phyloP scores from a whole-genome alignment of 192 early-diverging fungal species.

The Haplosporangium gracile region DNA sequence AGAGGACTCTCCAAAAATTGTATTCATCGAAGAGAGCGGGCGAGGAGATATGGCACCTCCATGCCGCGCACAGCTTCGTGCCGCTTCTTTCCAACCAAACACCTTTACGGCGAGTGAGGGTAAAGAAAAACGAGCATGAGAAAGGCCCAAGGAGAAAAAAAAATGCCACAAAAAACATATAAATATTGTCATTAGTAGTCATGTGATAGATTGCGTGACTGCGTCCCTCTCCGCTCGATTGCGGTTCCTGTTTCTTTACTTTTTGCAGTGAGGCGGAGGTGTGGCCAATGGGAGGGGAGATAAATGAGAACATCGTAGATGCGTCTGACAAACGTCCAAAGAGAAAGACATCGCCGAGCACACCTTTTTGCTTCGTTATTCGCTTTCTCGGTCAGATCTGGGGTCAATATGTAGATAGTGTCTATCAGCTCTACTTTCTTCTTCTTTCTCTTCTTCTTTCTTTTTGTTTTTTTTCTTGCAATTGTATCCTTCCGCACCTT shows the following conservation, averaged over 20 bases:
- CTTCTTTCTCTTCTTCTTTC: not conserved
- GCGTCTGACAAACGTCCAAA: not conserved
- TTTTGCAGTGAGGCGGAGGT: too few relatives aligned
- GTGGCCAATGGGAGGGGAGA: constrained; percentile 39
- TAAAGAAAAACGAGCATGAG: constrained; percentile 8
- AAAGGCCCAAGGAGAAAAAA: not conserved
- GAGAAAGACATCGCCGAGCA: not conserved
- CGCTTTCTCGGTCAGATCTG: constrained; percentile 12
- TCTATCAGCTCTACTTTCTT: not conserved
- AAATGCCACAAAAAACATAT: not conserved
- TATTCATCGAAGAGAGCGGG: not conserved
- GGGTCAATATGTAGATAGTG: too few relatives aligned
- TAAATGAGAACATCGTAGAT: constrained; percentile 50
- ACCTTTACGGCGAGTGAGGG: not conserved
- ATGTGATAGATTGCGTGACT: not conserved
- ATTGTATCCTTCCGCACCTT: not conserved
- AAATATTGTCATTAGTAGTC: not conserved
- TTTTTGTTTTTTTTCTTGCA: not conserved
- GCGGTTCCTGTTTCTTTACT: not conserved
- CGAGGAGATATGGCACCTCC: not conserved
- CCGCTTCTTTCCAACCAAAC: not conserved
- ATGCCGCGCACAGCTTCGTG: not conserved
- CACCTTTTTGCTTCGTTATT: not conserved
- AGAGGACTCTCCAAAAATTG: constrained; percentile 4
- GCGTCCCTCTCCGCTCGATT: not conserved